phyloP scores from a whole-genome alignment of 306 rosid species.

The Quercus aquifolioides region DNA sequence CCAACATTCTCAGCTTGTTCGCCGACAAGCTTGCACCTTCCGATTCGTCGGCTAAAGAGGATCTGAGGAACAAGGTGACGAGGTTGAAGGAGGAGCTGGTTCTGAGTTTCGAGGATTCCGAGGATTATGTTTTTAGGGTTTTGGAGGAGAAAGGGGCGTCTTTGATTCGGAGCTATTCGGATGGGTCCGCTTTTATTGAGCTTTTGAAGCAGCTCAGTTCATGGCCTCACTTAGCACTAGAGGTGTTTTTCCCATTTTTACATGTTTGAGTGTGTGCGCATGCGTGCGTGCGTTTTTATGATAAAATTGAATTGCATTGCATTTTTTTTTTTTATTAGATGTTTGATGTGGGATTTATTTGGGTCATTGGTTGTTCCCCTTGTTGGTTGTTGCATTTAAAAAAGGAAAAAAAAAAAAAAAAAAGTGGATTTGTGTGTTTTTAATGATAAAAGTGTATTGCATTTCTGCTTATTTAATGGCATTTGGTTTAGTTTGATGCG shows the following conservation, averaged over 20 bases:
- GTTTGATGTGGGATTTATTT: neutral
- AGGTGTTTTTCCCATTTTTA: slow-evolving; percentile 31
- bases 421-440: neutral
- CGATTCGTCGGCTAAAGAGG: neutral
- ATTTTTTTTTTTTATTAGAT: neutral
- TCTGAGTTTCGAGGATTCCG: slow-evolving; percentile 20
- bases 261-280: neutral
- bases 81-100: slow-evolving; percentile 34
- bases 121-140: slow-evolving; percentile 16
- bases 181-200: slow-evolving; percentile 31
- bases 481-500: neutral
- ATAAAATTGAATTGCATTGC: too few species aligned
- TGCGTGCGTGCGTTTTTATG: too few species aligned
- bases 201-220: slow-evolving; percentile 52
- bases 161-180: slow-evolving; percentile 6
- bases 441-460: neutral
- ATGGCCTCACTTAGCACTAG: slow-evolving; percentile 44
- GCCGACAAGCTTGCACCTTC: neutral
- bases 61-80: slow-evolving; percentile 13
- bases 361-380: neutral
- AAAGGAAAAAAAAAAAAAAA: too few species aligned
- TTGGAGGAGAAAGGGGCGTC: slow-evolving; percentile 34
- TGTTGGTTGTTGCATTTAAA: too few species aligned
- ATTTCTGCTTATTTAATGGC: neutral
- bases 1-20: slow-evolving; percentile 29